Conservation (phyloP, 2,329 filamentous ascomycete genomes). For the Colletotrichum sp. region DNA sequence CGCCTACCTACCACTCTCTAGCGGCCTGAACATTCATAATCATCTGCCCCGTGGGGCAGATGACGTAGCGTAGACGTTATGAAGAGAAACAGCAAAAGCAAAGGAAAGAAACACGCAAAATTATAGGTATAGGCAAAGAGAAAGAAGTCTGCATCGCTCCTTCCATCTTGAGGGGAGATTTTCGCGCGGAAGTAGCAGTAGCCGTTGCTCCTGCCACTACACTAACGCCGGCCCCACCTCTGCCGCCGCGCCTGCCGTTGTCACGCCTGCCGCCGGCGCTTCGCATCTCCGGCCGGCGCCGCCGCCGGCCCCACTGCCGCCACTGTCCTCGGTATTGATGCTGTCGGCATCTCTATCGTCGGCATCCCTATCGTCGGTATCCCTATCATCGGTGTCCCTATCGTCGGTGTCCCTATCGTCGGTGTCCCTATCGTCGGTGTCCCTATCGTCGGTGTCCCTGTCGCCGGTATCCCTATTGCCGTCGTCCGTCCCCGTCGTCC, state of each 20-base stretch:
- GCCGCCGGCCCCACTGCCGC: not conserved
- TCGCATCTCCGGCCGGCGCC: not conserved
- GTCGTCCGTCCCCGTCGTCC: not conserved
- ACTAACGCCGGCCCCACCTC: not conserved
- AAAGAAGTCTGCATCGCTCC: not conserved
- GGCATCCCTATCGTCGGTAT: not conserved
- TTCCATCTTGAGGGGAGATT: not conserved
- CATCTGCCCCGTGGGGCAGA: not conserved
- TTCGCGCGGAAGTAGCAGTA: not conserved
- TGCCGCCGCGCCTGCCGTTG: not conserved
- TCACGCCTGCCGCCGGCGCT: not conserved
- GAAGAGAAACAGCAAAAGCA: not conserved
- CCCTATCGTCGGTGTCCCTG: not conserved
- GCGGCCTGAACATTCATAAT: not conserved
- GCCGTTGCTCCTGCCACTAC: not conserved
- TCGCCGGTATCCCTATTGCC: not conserved
- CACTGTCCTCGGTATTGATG: not conserved
- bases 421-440: not conserved
- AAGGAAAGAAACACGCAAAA: constrained; percentile 6
- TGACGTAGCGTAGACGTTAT: not conserved
- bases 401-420: not conserved
- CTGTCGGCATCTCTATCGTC: not conserved
- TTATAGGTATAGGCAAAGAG: constrained; percentile 17
- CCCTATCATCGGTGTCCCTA: not conserved
- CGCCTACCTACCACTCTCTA: constrained; percentile 2